Evolutionary conservation across 768 basidiomycete species (phyloP).

Genomic region (Pleurotus cornucopiae): DNA sequence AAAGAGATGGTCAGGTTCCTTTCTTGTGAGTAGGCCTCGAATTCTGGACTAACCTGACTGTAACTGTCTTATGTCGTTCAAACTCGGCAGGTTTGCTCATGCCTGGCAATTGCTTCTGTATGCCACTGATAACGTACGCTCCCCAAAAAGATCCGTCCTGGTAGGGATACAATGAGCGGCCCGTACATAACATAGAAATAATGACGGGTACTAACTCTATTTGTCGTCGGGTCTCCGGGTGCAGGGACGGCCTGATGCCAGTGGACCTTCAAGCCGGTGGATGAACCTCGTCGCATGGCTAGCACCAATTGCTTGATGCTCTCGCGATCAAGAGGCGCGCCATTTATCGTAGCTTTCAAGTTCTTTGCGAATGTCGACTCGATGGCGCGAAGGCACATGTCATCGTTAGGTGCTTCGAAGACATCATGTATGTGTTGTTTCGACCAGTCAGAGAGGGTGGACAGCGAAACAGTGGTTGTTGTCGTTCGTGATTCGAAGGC

Average conservation of each 20-base stretch:
- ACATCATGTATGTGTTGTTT: slow-evolving; percentile 40
- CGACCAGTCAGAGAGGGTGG: slow-evolving; percentile 48
- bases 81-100: slow-evolving; percentile 28
- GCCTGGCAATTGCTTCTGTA: slow-evolving; percentile 33
- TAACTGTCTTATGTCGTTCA: slow-evolving; percentile 48
- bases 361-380: slow-evolving; percentile 39
- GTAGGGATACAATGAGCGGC: slow-evolving; percentile 6
- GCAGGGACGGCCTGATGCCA: slow-evolving; percentile 46
- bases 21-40: not conserved
- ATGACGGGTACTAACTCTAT: slow-evolving; percentile 33
- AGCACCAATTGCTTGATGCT: slow-evolving; percentile 39
- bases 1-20: not conserved
- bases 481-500: slow-evolving; percentile 8
- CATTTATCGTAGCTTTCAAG: slow-evolving; percentile 40
- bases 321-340: slow-evolving; percentile 30
- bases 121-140: slow-evolving; percentile 47
- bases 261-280: slow-evolving; percentile 38
- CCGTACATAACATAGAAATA: not conserved
- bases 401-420: slow-evolving; percentile 46
- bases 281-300: slow-evolving; percentile 34
- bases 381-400: slow-evolving; percentile 37
- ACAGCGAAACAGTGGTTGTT: slow-evolving; percentile 19
- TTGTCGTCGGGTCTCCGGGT: slow-evolving; percentile 31
- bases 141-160: slow-evolving; percentile 49
- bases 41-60: slow-evolving; percentile 37